phyloP scores from a whole-genome alignment of 2,329 filamentous ascomycete genomes.

The Aspergillus piperis region DNA sequence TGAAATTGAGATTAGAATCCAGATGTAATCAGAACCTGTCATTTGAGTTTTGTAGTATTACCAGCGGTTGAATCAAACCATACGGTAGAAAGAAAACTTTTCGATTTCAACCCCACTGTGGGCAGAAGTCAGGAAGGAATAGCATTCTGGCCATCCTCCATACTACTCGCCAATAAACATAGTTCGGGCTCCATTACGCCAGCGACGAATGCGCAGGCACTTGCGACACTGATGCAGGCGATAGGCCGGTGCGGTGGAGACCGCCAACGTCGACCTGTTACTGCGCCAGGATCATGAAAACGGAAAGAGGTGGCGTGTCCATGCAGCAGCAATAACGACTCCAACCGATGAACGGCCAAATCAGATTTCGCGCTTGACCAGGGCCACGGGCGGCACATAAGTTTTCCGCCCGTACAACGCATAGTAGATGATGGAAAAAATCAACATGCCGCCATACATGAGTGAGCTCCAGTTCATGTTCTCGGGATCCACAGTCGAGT shows the following conservation, averaged over 20 bases:
- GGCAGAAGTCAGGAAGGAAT: not conserved
- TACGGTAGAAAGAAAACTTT: not conserved
- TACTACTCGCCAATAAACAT: not conserved
- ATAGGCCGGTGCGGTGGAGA: not conserved
- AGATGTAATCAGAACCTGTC: not conserved
- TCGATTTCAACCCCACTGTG: not conserved
- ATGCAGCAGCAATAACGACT: not conserved
- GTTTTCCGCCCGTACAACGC: slow-evolving; percentile 34
- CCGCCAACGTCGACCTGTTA: not conserved
- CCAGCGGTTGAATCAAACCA: not conserved
- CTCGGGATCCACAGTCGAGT: slow-evolving; percentile 24
- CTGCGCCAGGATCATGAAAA: not conserved
- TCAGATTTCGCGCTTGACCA: slow-evolving; percentile 23
- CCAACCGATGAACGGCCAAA: not conserved
- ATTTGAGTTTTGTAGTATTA: not conserved
- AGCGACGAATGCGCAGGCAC: not conserved
- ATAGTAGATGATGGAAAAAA: slow-evolving; percentile 42
- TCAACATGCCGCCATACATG: slow-evolving; percentile 41
- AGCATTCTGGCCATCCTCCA: not conserved
- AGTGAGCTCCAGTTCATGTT: slow-evolving; percentile 45
- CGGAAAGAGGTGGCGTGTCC: not conserved
- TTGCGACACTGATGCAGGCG: not conserved
- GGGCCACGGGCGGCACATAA: slow-evolving; percentile 34
- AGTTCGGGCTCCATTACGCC: not conserved
- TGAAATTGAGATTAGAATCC: not conserved